Conservation (phyloP, 1,139 yeast species). For the Debaryomyces sp. region DNA sequence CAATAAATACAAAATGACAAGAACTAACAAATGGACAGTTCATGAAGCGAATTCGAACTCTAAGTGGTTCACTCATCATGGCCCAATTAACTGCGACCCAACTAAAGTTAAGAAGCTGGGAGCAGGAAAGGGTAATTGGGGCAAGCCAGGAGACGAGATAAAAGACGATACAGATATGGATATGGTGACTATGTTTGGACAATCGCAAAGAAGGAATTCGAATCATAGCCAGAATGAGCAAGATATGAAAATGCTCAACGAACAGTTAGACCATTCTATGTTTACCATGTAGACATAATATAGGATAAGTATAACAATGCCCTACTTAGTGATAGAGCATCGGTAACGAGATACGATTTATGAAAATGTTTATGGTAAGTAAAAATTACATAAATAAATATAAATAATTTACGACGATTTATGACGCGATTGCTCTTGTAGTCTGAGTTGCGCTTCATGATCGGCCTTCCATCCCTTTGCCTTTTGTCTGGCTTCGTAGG, state of each 20-base stretch:
- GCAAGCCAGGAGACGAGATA: constrained; percentile 67
- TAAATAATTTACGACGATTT: constrained; percentile 7
- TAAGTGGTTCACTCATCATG: constrained; percentile 77
- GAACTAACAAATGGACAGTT: constrained; percentile 80
- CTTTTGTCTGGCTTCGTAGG: constrained; percentile 78
- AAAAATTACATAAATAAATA: not conserved
- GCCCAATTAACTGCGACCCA: constrained; percentile 67
- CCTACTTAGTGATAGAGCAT: not conserved
- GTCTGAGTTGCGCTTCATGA: constrained; percentile 32
- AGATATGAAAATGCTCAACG: constrained; percentile 26
- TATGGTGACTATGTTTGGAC: constrained; percentile 25
- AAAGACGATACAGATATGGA: constrained; percentile 33
- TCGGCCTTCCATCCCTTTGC: constrained; percentile 73
- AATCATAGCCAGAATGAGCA: constrained; percentile 40
- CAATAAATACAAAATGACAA: constrained; percentile 55
- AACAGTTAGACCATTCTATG: constrained; percentile 21
- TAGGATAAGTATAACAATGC: not conserved
- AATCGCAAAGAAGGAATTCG: constrained; percentile 42
- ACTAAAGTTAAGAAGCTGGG: constrained; percentile 82
- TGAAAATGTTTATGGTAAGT: constrained; percentile 3
- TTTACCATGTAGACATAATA: not conserved
- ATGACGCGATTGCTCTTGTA: constrained; percentile 20
- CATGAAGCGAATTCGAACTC: constrained; percentile 64
- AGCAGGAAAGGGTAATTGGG: constrained; percentile 82
- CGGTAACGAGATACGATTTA: constrained; percentile 1